phyloP scores from a whole-genome alignment of 2,329 filamentous ascomycete genomes.

The Cadophora sp. region DNA sequence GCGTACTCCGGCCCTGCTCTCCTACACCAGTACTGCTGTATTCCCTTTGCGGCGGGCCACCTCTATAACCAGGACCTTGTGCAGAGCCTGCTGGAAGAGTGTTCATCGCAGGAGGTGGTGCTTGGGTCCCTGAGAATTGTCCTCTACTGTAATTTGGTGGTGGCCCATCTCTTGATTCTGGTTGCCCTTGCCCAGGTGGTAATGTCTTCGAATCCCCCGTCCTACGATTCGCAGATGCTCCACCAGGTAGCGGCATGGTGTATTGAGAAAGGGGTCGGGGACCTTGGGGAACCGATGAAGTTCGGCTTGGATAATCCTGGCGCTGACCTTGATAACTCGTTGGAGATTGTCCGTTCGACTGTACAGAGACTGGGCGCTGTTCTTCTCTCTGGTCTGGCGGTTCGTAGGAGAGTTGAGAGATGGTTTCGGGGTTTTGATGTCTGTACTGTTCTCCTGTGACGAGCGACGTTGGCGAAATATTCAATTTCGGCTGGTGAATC shows the following conservation, averaged over 20 bases:
- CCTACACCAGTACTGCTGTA: constrained; percentile 39
- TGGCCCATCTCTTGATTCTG: constrained; percentile 40
- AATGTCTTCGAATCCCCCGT: constrained; percentile 41
- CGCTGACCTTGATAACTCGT: constrained; percentile 31
- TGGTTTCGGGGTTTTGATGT: constrained; percentile 61
- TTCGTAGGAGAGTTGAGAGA: constrained; percentile 69
- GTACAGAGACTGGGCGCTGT: constrained; percentile 41
- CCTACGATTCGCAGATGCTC: constrained; percentile 39
- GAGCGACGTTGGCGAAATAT: constrained; percentile 44
- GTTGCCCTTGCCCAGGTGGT: constrained; percentile 35
- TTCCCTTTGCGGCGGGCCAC: constrained; percentile 45
- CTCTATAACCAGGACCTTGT: constrained; percentile 43
- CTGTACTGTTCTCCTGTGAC: constrained; percentile 47
- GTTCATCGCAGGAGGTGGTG: constrained; percentile 39
- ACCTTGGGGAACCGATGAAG: constrained; percentile 38
- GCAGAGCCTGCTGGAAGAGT: constrained; percentile 32
- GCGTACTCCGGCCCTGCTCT: constrained; percentile 55
- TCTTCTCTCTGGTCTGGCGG: constrained; percentile 52
- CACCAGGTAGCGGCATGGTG: constrained; percentile 40
- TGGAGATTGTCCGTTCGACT: constrained; percentile 43
- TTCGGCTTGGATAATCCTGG: constrained; percentile 40
- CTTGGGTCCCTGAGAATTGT: constrained; percentile 36
- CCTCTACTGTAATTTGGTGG: constrained; percentile 42
- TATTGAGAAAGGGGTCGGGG: constrained; percentile 40
- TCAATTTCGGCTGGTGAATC: constrained; percentile 42